phyloP scores from a whole-genome alignment of 495 filamentous ascomycete genomes.

The Neurospora tetrasperma region DNA sequence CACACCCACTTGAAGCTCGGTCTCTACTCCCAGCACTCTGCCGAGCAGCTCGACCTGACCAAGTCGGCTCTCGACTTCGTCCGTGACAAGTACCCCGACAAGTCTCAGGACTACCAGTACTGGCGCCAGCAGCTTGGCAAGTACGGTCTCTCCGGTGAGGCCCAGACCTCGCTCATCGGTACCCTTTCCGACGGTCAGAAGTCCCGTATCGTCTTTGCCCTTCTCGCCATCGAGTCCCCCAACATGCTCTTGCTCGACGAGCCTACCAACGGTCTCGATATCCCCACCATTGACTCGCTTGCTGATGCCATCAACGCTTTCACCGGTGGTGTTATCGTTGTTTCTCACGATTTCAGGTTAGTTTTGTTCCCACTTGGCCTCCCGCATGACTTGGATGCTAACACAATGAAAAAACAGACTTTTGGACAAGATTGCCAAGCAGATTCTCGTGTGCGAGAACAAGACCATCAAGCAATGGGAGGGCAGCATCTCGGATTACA shows the following conservation, averaged over 20 bases:
- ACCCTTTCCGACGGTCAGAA: constrained; percentile 97
- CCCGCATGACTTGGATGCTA: not conserved
- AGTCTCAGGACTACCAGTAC: constrained; percentile 97
- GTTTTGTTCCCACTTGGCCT: constrained; percentile 8
- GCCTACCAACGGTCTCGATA: constrained; percentile 98
- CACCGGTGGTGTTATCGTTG: constrained; percentile 92
- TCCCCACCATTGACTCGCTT: constrained; percentile 94
- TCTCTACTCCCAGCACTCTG: constrained; percentile 95
- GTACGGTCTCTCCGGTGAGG: constrained; percentile 83
- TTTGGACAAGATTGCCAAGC: constrained; percentile 98
- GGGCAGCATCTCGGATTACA: constrained; percentile 85
- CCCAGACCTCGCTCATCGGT: constrained; percentile 95
- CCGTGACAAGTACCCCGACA: constrained; percentile 80
- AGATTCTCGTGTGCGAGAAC: constrained; percentile 98
- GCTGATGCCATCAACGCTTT: constrained; percentile 96
- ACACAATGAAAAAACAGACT: constrained; percentile 44
- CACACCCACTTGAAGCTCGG: constrained; percentile 98
- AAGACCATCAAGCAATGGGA: constrained; percentile 84
- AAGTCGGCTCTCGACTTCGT: constrained; percentile 98
- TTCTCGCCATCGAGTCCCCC: constrained; percentile 88
- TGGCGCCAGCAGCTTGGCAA: constrained; percentile 95
- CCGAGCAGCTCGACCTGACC: constrained; percentile 94
- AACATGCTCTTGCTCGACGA: constrained; percentile 99
- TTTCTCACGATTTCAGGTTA: constrained; percentile 96
- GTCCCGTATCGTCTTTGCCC: constrained; percentile 92